Conservation (phyloP, 1,139 yeast genomes). For the Ogataea hybrid region DNA sequence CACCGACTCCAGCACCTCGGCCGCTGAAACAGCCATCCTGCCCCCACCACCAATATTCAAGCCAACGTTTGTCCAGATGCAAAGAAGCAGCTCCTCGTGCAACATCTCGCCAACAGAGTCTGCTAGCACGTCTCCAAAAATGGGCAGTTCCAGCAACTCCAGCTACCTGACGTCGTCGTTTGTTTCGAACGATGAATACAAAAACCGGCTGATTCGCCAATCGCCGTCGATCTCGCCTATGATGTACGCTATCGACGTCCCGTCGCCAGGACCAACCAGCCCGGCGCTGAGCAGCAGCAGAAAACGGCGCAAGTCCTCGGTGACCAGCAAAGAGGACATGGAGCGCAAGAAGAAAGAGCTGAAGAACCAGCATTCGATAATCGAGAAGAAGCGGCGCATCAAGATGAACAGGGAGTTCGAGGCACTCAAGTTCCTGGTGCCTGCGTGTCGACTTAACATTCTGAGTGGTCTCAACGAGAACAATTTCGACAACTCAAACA, state of each 20-base stretch:
- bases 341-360: conserved; percentile 57
- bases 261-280: conserved; percentile 7
- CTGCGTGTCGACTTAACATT: conserved; percentile 61
- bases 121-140: conserved; percentile 10
- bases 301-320: conserved; percentile 41
- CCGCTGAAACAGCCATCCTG: conserved; percentile 22
- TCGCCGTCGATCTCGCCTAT: conserved; percentile 34
- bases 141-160: conserved; percentile 17
- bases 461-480: conserved; percentile 33
- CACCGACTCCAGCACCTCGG: neutral
- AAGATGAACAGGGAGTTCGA: conserved; percentile 83
- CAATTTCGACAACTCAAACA: conserved; percentile 29
- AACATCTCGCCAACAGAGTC: conserved; percentile 3
- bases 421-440: conserved; percentile 72
- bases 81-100: conserved; percentile 34
- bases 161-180: conserved; percentile 30
- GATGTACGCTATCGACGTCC: conserved; percentile 40
- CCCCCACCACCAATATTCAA: conserved; percentile 63
- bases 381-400: conserved; percentile 74
- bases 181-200: conserved; percentile 27
- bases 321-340: conserved; percentile 50
- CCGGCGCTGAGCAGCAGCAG: conserved; percentile 6
- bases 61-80: conserved; percentile 61
- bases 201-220: conserved; percentile 21
- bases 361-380: conserved; percentile 67